A percentile compares a stretch with the other conserved stretches of the same genome.
phyloP scores from a whole-genome alignment of 306 rosid genomes.

The Inga leiocalycina region DNA sequence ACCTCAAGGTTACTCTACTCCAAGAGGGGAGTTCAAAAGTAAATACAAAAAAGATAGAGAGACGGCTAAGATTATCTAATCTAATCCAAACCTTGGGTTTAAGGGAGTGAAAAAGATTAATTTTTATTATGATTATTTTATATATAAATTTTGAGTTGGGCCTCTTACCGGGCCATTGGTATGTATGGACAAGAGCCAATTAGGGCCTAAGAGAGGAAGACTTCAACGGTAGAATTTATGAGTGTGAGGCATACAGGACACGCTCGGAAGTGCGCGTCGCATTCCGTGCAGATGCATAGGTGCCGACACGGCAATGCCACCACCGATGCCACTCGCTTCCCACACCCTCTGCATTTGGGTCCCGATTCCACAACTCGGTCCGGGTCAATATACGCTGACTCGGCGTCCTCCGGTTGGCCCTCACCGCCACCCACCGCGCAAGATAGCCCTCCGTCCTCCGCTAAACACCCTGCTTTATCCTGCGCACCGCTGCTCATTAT shows the following conservation, averaged over 20 bases:
- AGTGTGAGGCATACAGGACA: slow-evolving; percentile 76
- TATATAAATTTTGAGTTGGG: neutral
- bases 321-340: slow-evolving; percentile 70
- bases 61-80: neutral
- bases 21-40: slow-evolving; percentile 26
- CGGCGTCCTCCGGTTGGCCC: slow-evolving; percentile 83
- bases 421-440: slow-evolving; percentile 48
- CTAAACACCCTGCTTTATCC: slow-evolving; percentile 33
- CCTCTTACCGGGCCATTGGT: slow-evolving; percentile 40
- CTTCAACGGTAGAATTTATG: slow-evolving; percentile 77
- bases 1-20: slow-evolving; percentile 41
- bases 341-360: slow-evolving; percentile 77
- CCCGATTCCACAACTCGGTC: slow-evolving; percentile 48
- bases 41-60: neutral
- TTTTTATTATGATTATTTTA: neutral
- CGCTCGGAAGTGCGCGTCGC: slow-evolving; percentile 61
- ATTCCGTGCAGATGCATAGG: slow-evolving; percentile 68
- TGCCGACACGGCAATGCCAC: slow-evolving; percentile 88
- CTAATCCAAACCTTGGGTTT: neutral
- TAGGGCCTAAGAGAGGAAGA: slow-evolving; percentile 56
- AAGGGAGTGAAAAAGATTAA: neutral
- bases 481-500: slow-evolving; percentile 44
- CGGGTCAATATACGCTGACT: slow-evolving; percentile 79
- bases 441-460: slow-evolving; percentile 41
- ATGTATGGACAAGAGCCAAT: slow-evolving; percentile 29